Evolutionary conservation across 495 filamentous ascomycete species (phyloP), one percentile per base, ranked within the genome.

Genomic region (Arthonia radiata): DNA sequence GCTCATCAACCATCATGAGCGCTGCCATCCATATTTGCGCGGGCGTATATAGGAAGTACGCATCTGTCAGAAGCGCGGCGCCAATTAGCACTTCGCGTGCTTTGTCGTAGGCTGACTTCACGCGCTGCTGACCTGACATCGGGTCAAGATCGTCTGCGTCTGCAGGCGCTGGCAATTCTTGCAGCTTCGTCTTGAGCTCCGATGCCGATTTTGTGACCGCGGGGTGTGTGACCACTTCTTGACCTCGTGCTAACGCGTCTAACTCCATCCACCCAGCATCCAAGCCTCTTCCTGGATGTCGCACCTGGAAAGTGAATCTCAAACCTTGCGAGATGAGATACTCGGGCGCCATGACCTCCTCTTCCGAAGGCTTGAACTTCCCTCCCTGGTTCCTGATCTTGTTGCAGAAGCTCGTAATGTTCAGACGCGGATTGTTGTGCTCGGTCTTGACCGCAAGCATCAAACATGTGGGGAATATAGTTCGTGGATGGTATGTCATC

Each of bases 391-490:
- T n/a, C n/a, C n/a, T n/a, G n/a, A n/a, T n/a, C 17, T 64, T 66
- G 7, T 60, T 57, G 23, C 86, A 64, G 4, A 47, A 48, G 15
- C 55, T 50, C 8, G 52, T 56, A 7, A 22, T 22, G 11, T 22
- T 22, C 26, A 67, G 59, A 6, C 60, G 65, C 3, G 43, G 44
- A 21, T 53, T 61, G 40, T 65, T 82, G 44, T 70, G 60, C 39
- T 97, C 89, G 2, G 76, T 78, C 48, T 97, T 97, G 29, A 68
- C 79, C 13, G 75, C 79, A 32, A 97, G 68, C 58, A 83, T 93
- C 32, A 97, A 60, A 21, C 78, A 72, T 18, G 78, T 74, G 15
- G 72, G 65, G 38, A 89, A 65, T 43, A 97, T 81, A 30, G 68
- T 64, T 35, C 74, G 72, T 0, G 81, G 82, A 34, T 80, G 75